Percentiles rank a stretch among this genome's conserved stretches.
Evolutionary conservation across 1,284 basidiomycete species (phyloP).

Genomic region (Ceratobasidium papillatum): DNA sequence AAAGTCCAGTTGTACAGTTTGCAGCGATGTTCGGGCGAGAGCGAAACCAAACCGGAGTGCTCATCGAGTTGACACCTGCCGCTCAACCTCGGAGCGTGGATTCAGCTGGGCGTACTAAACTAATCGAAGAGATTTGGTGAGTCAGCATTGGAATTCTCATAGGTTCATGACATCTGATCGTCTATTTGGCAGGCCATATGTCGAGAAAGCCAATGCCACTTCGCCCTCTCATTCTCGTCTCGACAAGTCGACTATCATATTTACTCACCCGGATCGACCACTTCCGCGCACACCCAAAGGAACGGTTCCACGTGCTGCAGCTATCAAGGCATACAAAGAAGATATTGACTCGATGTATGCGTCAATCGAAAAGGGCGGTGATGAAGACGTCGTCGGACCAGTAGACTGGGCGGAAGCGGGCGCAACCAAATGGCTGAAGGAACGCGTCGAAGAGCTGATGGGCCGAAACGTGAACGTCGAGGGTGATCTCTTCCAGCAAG

Average conservation of each 20-base stretch:
- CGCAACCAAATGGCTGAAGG: background rate
- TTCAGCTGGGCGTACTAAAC: slow-evolving; percentile 48
- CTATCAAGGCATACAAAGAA: slow-evolving; percentile 34
- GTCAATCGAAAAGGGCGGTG: slow-evolving; percentile 8
- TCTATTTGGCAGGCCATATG: slow-evolving; percentile 48
- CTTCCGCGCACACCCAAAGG: slow-evolving; percentile 41
- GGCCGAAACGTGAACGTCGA: background rate
- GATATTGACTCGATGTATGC: slow-evolving; percentile 44
- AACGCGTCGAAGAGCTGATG: background rate
- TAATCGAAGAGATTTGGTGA: slow-evolving; percentile 55
- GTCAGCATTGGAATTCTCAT: slow-evolving; percentile 17
- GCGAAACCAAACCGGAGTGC: slow-evolving; percentile 56
- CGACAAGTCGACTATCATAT: slow-evolving; percentile 51
- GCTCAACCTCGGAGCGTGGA: slow-evolving; percentile 52
- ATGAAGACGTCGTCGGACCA: background rate
- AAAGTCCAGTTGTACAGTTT: slow-evolving; percentile 52
- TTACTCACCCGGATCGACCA: background rate
- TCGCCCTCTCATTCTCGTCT: slow-evolving; percentile 56
- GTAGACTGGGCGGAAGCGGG: background rate
- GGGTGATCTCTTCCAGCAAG: slow-evolving; percentile 26
- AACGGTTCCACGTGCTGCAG: slow-evolving; percentile 31
- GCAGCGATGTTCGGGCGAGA: slow-evolving; percentile 57
- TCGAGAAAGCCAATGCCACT: slow-evolving; percentile 57
- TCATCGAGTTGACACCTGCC: slow-evolving; percentile 54
- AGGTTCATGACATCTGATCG: slow-evolving; percentile 6